Evolutionary conservation across 2,329 filamentous ascomycete genomes (phyloP), one percentile per base, ranked within the genome.

Genomic region (Fusarium zealandicum): DNA sequence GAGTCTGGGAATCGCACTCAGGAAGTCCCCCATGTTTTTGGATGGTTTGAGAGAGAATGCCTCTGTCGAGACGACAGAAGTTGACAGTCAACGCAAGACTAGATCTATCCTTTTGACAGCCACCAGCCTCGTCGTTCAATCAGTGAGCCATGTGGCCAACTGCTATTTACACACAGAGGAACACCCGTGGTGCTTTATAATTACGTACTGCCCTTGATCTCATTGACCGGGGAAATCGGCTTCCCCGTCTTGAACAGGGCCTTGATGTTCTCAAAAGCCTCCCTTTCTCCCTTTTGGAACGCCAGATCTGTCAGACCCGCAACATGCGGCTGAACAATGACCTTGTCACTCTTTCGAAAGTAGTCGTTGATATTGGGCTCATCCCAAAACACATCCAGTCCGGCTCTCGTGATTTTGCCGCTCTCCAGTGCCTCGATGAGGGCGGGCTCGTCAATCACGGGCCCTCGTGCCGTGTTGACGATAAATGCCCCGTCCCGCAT

Each of bases 381-480:
- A 14, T 77, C 69, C 41, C 51, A 52, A 32, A 80, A 78, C 1
- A 81, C 79, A 56, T 82, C 80, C 31, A 83, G 52, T 0, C 81
- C 82, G 1, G 78, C 80, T 5, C 77, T 68, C 1, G 70, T 69
- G 2, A 83, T 56, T 43, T 79, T 78, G 0, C 80, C 79, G 6
- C 66, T 73, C 48, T 80, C 74, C 5, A 84, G 59, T 0, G 79
- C 81, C 10, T 69, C 64, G 6, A 80, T 72, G 13, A 84, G 61
- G 0, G 80, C 80, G 4, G 67, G 63, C 58, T 83, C 79, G 52
- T 83, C 75, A 1, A 84, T 68, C 3, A 83, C 68, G 11, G 74
- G 73, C 0, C 81, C 81, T 0, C 81, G 73, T 0, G 80, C 77
- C 0, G 81, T 83, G 61, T 84, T 84, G 27, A 83, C 70, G 4